Evolutionary conservation across 352 stramenopile genomes (phyloP).

Genomic region (Pythium plurisporium): DNA sequence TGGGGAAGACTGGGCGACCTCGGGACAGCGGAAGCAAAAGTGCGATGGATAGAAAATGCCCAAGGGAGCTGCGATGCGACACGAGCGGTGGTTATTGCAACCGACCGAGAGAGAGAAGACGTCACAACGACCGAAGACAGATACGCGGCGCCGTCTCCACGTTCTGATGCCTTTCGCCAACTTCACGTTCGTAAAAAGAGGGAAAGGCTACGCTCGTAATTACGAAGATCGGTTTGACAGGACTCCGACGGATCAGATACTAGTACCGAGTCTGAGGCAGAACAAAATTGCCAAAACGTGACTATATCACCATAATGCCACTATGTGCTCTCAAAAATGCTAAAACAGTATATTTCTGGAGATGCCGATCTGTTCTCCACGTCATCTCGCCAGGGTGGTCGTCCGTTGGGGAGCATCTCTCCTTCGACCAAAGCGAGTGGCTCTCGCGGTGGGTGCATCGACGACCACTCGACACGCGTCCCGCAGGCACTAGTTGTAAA

Average conservation of each 20-base stretch:
- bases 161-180: slow-evolving; percentile 9
- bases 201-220: background rate
- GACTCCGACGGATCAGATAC: background rate
- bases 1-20: background rate
- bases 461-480: too few relatives aligned
- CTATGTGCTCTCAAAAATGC: too few relatives aligned
- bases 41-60: background rate
- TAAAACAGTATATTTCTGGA: too few relatives aligned
- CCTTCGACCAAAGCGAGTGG: too few relatives aligned
- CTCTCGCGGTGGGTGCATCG: too few relatives aligned
- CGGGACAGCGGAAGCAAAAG: slow-evolving; percentile 9
- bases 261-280: slow-evolving; percentile 2
- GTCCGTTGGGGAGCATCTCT: too few relatives aligned
- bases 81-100: background rate
- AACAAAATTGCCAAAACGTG: background rate
- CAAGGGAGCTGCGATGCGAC: slow-evolving; percentile 10
- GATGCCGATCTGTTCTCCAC: background rate
- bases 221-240: too few relatives aligned
- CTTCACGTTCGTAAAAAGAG: slow-evolving; percentile 24
- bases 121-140: slow-evolving; percentile 5
- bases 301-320: too few relatives aligned
- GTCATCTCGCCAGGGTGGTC: too few relatives aligned
- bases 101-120: background rate
- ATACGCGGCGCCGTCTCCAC: slow-evolving; percentile 13
- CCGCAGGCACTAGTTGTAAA: too few relatives aligned